Percentiles rank a stretch among this genome's conserved stretches.
phyloP scores from a whole-genome alignment of 1,139 yeast genomes.

The Lodderomyces parapsilosis region DNA sequence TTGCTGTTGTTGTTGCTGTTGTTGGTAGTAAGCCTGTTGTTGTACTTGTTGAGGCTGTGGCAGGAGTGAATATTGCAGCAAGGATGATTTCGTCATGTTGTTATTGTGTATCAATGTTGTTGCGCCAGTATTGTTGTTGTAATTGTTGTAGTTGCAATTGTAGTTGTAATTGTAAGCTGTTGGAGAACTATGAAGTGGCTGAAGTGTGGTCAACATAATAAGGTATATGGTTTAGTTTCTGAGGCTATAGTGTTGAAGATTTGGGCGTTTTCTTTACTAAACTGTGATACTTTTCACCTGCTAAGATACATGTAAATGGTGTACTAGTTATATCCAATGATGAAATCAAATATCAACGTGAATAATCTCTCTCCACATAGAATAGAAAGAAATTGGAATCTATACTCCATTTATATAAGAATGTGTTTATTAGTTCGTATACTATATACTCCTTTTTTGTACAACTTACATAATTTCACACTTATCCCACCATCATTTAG shows the following conservation, averaged over 20 bases:
- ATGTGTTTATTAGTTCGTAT: too few relatives aligned
- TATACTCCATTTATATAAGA: too few relatives aligned
- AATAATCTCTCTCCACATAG: too few relatives aligned
- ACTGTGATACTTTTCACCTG: not conserved
- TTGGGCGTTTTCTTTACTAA: not conserved
- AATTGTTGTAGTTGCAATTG: constrained; percentile 4
- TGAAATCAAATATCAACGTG: too few relatives aligned
- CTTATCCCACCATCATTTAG: too few relatives aligned
- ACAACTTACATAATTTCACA: too few relatives aligned
- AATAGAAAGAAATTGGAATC: too few relatives aligned
- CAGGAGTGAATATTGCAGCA: not conserved
- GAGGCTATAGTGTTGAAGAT: not conserved
- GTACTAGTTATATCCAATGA: too few relatives aligned
- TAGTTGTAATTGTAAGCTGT: constrained; percentile 2
- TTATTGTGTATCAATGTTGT: not conserved
- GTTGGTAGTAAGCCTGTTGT: not conserved
- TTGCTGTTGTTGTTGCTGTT: constrained; percentile 6
- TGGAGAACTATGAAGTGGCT: not conserved
- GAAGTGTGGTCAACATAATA: constrained; percentile 1
- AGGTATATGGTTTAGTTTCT: not conserved
- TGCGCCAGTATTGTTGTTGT: constrained; percentile 3
- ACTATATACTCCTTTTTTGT: too few relatives aligned
- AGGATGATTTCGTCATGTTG: not conserved
- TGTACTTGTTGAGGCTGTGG: not conserved
- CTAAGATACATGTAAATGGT: not conserved